A percentile compares a stretch with the other conserved stretches of the same genome.
Conservation (phyloP, 257 asterid genomes). For the Misopates orontium region DNA sequence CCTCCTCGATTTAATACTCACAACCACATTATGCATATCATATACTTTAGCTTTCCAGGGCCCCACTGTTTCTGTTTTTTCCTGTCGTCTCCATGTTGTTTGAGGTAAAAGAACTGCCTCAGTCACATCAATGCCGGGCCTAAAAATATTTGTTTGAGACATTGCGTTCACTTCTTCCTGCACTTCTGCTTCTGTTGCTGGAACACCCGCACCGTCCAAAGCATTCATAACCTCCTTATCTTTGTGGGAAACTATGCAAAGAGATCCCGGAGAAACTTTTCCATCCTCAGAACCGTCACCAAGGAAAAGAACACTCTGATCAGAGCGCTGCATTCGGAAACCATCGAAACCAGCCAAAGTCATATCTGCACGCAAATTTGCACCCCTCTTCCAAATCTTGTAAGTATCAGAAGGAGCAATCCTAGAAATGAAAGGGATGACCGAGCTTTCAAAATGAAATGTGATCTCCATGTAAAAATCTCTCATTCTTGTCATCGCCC, state of each 20-base stretch:
- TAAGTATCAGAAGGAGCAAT: constrained; percentile 97
- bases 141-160: constrained; percentile 88
- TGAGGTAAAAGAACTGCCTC: constrained; percentile 91
- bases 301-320: constrained; percentile 89
- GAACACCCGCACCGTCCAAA: constrained; percentile 93
- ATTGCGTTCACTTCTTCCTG: constrained; percentile 83
- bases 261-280: constrained; percentile 75
- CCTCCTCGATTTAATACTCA: constrained; percentile 88
- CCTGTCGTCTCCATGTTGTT: constrained; percentile 86
- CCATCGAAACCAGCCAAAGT: constrained; percentile 98
- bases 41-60: constrained; percentile 89
- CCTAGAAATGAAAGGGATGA: constrained; percentile 92
- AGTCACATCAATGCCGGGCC: constrained; percentile 98
- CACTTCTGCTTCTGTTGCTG: constrained; percentile 84
- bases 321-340: constrained; percentile 83
- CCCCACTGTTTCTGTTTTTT: constrained; percentile 81
- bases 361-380: constrained; percentile 95
- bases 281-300: constrained; percentile 99
- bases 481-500: constrained; percentile 88
- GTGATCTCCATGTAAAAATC: constrained; percentile 99
- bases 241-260: constrained; percentile 83
- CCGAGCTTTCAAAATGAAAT: constrained; percentile 95
- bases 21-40: constrained; percentile 94
- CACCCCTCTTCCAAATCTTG: constrained; percentile 96
- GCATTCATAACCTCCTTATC: constrained; percentile 93